These are phyloP conservation scores for Dioszegia hungarica DNA, from an alignment of 768 basidiomycete species.

Conservation along the genomic window DNA sequence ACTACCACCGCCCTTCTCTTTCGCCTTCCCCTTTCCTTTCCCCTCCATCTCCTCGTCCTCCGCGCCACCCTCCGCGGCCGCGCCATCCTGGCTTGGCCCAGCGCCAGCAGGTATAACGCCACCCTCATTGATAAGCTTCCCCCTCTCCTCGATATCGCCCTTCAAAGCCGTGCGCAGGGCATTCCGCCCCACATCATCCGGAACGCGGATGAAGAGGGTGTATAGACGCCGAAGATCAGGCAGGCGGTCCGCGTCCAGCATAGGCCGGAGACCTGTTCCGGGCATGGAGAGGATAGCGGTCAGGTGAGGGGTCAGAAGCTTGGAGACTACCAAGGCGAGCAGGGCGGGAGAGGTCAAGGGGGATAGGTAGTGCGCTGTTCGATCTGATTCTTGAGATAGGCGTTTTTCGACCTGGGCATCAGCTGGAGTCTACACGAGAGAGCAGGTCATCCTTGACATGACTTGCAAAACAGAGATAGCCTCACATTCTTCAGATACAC, in stretches of 20 bases:
- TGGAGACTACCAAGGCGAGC: constrained; percentile 67
- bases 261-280: constrained; percentile 75
- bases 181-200: constrained; percentile 63
- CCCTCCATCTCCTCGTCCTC: constrained; percentile 18
- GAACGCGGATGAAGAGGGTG: constrained; percentile 59
- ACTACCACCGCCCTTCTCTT: constrained; percentile 56
- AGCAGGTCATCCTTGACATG: neutral
- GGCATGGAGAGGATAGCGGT: constrained; percentile 68
- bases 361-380: constrained; percentile 80
- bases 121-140: constrained; percentile 69
- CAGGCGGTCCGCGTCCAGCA: constrained; percentile 75
- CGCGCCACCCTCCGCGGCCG: neutral
- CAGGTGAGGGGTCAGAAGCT: constrained; percentile 74
- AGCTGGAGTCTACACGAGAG: constrained; percentile 13
- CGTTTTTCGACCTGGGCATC: constrained; percentile 67
- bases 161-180: constrained; percentile 65
- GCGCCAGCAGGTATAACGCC: constrained; percentile 5
- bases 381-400: constrained; percentile 73
- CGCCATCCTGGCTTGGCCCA: neutral
- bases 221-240: constrained; percentile 76
- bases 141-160: constrained; percentile 66
- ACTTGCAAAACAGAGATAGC: constrained; percentile 9
- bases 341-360: constrained; percentile 66
- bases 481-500: constrained; percentile 75
- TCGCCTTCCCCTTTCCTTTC: constrained; percentile 18